Conservation (phyloP, 2,329 filamentous ascomycete genomes). For the Ophiocordyceps camponoti-saundersi region DNA sequence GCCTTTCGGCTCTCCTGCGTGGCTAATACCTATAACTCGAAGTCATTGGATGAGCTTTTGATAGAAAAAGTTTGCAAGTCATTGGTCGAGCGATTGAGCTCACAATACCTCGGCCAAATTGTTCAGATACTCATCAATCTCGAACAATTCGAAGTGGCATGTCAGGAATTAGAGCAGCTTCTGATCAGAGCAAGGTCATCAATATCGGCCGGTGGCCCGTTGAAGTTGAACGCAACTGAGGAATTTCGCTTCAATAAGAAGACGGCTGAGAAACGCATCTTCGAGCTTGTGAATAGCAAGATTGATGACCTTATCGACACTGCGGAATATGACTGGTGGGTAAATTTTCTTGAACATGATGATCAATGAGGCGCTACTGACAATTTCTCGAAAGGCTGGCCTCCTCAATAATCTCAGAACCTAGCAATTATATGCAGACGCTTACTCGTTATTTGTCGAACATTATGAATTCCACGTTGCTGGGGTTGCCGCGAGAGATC, state of each 20-base stretch:
- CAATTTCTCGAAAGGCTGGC: constrained; percentile 23
- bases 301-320: constrained; percentile 96
- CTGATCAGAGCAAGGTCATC: constrained; percentile 74
- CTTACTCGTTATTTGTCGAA: constrained; percentile 84
- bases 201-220: constrained; percentile 60
- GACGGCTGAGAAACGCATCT: constrained; percentile 91
- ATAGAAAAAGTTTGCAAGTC: constrained; percentile 83
- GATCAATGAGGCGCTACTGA: not conserved
- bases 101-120: constrained; percentile 92
- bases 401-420: constrained; percentile 46
- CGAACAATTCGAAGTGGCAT: constrained; percentile 91
- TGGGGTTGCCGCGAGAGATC: constrained; percentile 87
- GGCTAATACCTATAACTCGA: not conserved
- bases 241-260: constrained; percentile 85
- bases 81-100: constrained; percentile 72
- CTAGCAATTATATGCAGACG: constrained; percentile 90
- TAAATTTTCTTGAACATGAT: constrained; percentile 6
- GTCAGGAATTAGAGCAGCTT: constrained; percentile 72
- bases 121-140: constrained; percentile 97
- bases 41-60: constrained; percentile 90
- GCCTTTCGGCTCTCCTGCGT: not conserved
- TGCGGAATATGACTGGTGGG: constrained; percentile 83
- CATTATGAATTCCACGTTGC: constrained; percentile 88
- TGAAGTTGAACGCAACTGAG: constrained; percentile 68
- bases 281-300: constrained; percentile 96